Evolutionary conservation across 257 asterid genomes (phyloP).

Genomic region (Primulina eburnea): DNA sequence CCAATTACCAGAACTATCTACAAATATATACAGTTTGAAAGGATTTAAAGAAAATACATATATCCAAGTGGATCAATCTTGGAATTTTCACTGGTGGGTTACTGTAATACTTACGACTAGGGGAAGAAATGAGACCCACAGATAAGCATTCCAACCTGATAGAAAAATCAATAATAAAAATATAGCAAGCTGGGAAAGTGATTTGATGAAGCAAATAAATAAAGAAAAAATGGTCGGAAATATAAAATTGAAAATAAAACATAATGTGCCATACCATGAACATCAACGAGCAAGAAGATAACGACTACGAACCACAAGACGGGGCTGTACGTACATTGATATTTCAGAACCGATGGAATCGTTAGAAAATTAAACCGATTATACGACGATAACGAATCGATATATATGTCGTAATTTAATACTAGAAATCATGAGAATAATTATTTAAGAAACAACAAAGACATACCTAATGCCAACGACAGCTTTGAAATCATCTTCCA

Average conservation of each 20-base stretch:
- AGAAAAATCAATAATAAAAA: background rate
- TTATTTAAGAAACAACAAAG: no score
- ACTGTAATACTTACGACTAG: conserved; percentile 39
- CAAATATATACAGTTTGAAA: background rate
- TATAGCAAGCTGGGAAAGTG: background rate
- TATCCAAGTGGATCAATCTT: no score
- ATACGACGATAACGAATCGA: no score
- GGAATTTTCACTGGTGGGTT: no score
- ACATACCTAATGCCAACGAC: conserved; percentile 69
- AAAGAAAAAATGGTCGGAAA: background rate
- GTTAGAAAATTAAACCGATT: background rate
- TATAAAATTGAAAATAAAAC: background rate
- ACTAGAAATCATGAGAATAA: background rate
- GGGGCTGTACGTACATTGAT: conserved; percentile 49
- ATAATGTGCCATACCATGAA: conserved; percentile 52
- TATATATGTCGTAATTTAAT: no score
- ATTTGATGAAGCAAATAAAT: background rate
- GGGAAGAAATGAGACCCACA: conserved; percentile 80
- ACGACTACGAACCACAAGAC: conserved; percentile 71
- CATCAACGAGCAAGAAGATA: conserved; percentile 68
- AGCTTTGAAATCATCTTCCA: conserved; percentile 74
- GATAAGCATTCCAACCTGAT: conserved; percentile 72
- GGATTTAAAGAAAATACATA: no score
- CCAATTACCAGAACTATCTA: conserved; percentile 64
- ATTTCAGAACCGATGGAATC: background rate